Conservation (phyloP, 441 rosid species). For the Syzygium malaccense region DNA sequence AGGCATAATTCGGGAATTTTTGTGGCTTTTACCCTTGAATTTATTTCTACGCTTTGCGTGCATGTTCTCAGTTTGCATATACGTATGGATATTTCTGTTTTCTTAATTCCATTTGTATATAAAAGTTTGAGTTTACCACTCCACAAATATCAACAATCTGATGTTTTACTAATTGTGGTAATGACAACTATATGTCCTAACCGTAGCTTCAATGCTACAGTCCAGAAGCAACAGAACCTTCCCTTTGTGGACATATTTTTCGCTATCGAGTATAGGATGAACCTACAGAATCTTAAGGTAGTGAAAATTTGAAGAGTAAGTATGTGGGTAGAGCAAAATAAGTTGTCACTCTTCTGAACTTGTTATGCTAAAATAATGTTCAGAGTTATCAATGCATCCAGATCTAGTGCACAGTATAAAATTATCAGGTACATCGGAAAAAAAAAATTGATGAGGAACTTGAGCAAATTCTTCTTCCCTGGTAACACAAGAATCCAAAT, state of each 20-base stretch:
- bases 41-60: not conserved
- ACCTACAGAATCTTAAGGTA: not conserved
- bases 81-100: not conserved
- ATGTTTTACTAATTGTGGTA: not conserved
- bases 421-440: not conserved
- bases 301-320: not conserved
- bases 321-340: not conserved
- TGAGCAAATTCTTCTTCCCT: not conserved
- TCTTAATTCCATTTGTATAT: not conserved
- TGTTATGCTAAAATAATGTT: not conserved
- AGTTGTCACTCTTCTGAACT: not conserved
- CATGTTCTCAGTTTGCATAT: not conserved
- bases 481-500: not conserved
- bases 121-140: no score
- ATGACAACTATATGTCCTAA: not conserved
- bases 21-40: no score
- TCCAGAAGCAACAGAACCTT: not conserved
- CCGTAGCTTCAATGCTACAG: not conserved
- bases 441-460: not conserved
- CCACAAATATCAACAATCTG: no score
- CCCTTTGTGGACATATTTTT: not conserved
- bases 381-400: not conserved
- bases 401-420: not conserved
- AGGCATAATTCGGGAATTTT: no score
- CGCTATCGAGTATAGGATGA: not conserved